Conservation (phyloP, 345 rosid genomes). For the Dovyalis caffra region DNA sequence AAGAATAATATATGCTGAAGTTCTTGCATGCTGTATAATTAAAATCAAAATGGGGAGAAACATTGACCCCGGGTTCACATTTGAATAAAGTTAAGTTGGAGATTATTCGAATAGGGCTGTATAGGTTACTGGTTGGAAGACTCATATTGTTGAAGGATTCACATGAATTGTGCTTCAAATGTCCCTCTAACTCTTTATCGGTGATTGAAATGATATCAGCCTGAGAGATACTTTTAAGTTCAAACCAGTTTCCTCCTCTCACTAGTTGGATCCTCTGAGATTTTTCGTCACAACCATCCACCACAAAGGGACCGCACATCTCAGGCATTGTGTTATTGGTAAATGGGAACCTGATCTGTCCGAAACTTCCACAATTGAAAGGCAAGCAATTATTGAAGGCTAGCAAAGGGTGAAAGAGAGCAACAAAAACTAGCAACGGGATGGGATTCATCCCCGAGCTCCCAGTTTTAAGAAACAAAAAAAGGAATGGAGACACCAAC, state of each 20-base stretch:
- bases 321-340: background rate
- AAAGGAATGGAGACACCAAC: background rate
- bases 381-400: constrained; percentile 1
- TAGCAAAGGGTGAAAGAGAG: constrained; percentile 1
- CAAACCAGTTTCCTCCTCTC: constrained; percentile 20
- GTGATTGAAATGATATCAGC: constrained; percentile 16
- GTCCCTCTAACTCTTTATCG: constrained; percentile 9
- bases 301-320: constrained; percentile 21
- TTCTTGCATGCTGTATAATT: background rate
- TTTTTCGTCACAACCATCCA: constrained; percentile 14
- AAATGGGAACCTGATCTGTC: constrained; percentile 26
- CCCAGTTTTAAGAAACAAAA: background rate
- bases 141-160: constrained; percentile 23
- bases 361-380: constrained; percentile 27
- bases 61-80: constrained; percentile 8
- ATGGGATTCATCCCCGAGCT: background rate
- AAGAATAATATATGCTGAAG: constrained; percentile 4
- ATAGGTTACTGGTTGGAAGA: constrained; percentile 18
- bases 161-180: constrained; percentile 13
- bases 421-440: background rate
- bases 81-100: constrained; percentile 12
- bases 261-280: constrained; percentile 23
- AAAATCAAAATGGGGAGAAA: background rate
- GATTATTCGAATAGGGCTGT: background rate
- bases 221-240: constrained; percentile 27